Base-by-base conservation (phyloP, 2,329 filamentous ascomycete genomes). In the Ceratocystis huliohia region DNA sequence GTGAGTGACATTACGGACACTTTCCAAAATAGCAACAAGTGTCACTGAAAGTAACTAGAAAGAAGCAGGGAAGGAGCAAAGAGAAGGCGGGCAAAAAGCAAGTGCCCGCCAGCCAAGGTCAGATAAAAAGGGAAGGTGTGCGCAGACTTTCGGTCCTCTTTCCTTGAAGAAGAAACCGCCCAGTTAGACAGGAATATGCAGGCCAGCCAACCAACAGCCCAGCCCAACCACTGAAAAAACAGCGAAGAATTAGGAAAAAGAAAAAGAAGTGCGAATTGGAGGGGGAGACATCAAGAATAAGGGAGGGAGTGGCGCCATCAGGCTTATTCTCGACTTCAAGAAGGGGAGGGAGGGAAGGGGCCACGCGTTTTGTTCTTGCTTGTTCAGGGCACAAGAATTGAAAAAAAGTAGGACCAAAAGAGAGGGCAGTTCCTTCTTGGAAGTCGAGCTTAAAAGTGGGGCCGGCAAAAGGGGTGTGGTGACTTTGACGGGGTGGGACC, bases 381-480 rank as follows among this genome's bases (percentile, higher is more conserved):
- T 50, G 20, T 22, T 50, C n/a, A 50, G 46, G 46, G 37, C 37
- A 41, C 37, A 41, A 41, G 37, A 41, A 41, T 10, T 37, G 8
- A 37, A 41, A 41, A 13, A 13, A 37, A 37, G 10, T 8, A 33
- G 7, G 30, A 8, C 7, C 6, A 50, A 20, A 25, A 50, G 17
- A n/a, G 3, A 50, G 5, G 46, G 46, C 46, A 50, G 20, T 50
- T 50, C 2, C 46, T 25, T 13, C 4, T n/a, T 33, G 53, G 25
- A 28, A 7, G 46, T n/a, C 28, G 53, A 28, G 53, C 22, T 57
- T 57, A 57, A 57, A 57, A 57, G 53, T 57, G 53, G 53, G 30
- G 10, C 53, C 53, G 20, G 50, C 7, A 3, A 25, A 5, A 15
- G 50, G 50, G 22, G 22, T 10, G 53, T n/a, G 46, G 20, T 20